Base-by-base conservation (phyloP, 1,284 basidiomycete genomes). In the Schizophyllum amplum region DNA sequence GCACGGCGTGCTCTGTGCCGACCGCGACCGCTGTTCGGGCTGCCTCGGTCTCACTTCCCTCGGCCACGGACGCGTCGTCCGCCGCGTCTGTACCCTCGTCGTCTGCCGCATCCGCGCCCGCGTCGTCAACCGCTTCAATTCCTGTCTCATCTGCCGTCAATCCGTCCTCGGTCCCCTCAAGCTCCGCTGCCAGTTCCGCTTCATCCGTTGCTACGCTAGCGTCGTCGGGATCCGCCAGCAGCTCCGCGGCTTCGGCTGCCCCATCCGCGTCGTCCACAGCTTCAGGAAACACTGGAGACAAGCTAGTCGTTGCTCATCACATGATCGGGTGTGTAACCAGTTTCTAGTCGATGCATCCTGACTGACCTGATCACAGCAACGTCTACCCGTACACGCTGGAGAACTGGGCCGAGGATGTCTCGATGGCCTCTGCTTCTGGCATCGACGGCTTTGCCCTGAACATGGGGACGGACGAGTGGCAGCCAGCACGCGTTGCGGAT, bases 381-480 rank as follows among this genome's bases (percentile, higher is more conserved):
- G 77, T 73, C 2, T 50, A 80, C 77, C 76, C 80, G 1, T 83
- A 82, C 63, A 74, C 68, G 1, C 50, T 70, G 20, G 62, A 72
- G 26, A 72, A 77, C 54, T 83, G 82, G 81, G 57, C 67, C 0
- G 65, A 66, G 46, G 76, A 78, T 57, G 78, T 83, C 23, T 59
- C 66, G 6, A 66, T 78, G 51, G 74, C 77, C 50, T 64, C 66
- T 24, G 68, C 70, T 13, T 71, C 48, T 80, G 79, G 25, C 54
- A 77, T 74, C 24, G 83, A 86, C 63, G 86, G 79, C 1, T 87
- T 87, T 64, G 84, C 79, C 0, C 73, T 87, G 51, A 87, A 87
- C 65, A 72, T 86, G 25, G 86, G 84, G 2, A 62, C 65, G 4
- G 83, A 84, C 64, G 67, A 69, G n/a, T 87, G 83, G 83, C 80